Percentiles rank a stretch among this genome's conserved stretches.
Evolutionary conservation across 345 rosid genomes (phyloP).

Genomic region (Melastoma malabathricum): DNA sequence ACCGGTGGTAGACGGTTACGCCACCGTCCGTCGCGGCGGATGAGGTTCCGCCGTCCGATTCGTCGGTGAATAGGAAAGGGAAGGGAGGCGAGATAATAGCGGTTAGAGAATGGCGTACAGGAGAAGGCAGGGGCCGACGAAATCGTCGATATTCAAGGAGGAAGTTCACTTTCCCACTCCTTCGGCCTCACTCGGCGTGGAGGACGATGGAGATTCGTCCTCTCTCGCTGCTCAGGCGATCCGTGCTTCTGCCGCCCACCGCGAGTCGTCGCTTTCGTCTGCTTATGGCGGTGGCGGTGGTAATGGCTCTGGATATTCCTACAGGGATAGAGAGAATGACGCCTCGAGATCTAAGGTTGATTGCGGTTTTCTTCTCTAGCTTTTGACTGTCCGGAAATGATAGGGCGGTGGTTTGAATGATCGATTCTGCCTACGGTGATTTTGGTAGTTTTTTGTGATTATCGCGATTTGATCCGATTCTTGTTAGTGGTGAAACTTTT

Average conservation of each 20-base stretch:
- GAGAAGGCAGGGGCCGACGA: constrained; percentile 73
- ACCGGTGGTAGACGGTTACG: too few species aligned
- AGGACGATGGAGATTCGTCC: constrained; percentile 20
- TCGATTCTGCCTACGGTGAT: too few species aligned
- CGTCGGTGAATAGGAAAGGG: background rate
- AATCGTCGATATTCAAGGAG: constrained; percentile 77
- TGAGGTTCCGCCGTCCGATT: background rate
- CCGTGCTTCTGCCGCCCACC: constrained; percentile 50
- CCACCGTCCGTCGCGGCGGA: too few species aligned
- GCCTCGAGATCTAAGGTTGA: constrained; percentile 40
- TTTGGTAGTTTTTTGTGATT: too few species aligned
- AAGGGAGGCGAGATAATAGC: background rate
- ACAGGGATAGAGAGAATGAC: constrained; percentile 11
- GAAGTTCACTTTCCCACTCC: constrained; percentile 32
- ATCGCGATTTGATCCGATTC: too few species aligned
- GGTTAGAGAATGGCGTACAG: constrained; percentile 61
- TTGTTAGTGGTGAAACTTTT: too few species aligned
- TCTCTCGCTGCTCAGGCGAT: constrained; percentile 83
- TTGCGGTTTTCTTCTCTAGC: too few species aligned
- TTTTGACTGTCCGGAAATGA: background rate
- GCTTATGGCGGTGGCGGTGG: constrained; percentile 15
- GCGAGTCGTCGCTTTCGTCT: constrained; percentile 34
- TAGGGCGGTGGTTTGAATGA: background rate
- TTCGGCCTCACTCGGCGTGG: constrained; percentile 19
- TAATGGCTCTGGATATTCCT: constrained; percentile 9